Evolutionary conservation across 768 basidiomycete species (phyloP).

Genomic region (Phylloporus arenicola): DNA sequence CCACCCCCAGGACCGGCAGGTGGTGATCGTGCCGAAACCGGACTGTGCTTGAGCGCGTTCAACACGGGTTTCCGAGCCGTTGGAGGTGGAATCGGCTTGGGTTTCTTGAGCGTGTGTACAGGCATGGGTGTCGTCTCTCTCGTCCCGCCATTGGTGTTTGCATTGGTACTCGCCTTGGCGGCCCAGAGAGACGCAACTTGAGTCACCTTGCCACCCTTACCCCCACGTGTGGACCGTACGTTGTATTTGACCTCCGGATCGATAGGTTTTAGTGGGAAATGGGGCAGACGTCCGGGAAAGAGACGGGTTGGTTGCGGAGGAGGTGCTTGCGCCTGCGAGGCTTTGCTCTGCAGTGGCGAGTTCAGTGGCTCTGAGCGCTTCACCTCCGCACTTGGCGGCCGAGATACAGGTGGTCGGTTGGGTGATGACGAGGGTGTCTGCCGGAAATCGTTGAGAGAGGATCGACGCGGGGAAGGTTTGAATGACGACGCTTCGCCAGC

Average conservation of each 20-base stretch:
- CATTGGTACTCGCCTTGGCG: constrained; percentile 33
- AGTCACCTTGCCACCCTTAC: constrained; percentile 68
- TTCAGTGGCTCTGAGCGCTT: constrained; percentile 1
- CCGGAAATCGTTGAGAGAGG: constrained; percentile 18
- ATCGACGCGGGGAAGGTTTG: constrained; percentile 15
- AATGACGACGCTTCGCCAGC: constrained; percentile 4
- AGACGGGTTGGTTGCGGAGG: background rate
- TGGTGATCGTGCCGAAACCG: constrained; percentile 1
- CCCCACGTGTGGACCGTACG: constrained; percentile 71
- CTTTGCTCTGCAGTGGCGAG: background rate
- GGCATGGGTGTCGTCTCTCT: constrained; percentile 5
- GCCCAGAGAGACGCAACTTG: constrained; percentile 75
- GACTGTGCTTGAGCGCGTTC: constrained; percentile 10
- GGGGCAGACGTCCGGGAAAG: constrained; percentile 27
- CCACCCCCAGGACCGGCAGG: background rate
- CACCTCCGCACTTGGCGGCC: constrained; percentile 15
- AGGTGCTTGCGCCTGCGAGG: background rate
- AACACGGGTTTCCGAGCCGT: constrained; percentile 9
- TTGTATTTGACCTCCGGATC: constrained; percentile 64
- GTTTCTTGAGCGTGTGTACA: constrained; percentile 4
- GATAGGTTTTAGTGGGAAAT: constrained; percentile 29
- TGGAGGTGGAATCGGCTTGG: constrained; percentile 1
- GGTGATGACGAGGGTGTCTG: constrained; percentile 5
- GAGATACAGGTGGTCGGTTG: background rate
- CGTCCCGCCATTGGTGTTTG: background rate